Percentiles rank a stretch among this genome's conserved stretches.
phyloP scores from a whole-genome alignment of 2,329 filamentous ascomycete species.

The Thelonectria olida region DNA sequence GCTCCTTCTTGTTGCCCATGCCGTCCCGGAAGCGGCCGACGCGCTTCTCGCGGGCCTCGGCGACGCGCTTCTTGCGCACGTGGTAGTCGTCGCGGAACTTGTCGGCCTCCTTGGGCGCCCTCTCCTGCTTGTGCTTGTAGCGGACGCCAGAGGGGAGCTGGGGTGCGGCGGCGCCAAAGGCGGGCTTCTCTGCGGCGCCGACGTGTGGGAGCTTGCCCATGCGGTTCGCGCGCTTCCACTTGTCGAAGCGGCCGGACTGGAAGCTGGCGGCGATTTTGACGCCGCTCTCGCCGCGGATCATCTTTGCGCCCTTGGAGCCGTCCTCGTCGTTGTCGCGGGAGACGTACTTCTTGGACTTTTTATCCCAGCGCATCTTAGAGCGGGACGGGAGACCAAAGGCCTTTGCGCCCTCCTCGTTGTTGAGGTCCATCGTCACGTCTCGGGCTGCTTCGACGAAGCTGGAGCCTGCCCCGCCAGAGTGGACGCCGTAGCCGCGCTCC shows the following conservation, averaged over 20 bases:
- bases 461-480: slow-evolving; percentile 77
- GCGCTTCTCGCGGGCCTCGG: slow-evolving; percentile 86
- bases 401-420: slow-evolving; percentile 84
- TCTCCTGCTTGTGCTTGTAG: slow-evolving; percentile 88
- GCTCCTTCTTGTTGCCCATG: slow-evolving; percentile 77
- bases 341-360: slow-evolving; percentile 96
- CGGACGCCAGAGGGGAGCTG: slow-evolving; percentile 52
- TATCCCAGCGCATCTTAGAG: slow-evolving; percentile 91
- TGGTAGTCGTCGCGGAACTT: slow-evolving; percentile 92
- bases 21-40: slow-evolving; percentile 78
- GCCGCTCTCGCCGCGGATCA: slow-evolving; percentile 89
- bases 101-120: slow-evolving; percentile 92
- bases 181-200: slow-evolving; percentile 77
- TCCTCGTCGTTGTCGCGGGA: slow-evolving; percentile 92
- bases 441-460: slow-evolving; percentile 92
- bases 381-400: slow-evolving; percentile 81
- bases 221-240: slow-evolving; percentile 88
- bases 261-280: slow-evolving; percentile 96
- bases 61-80: slow-evolving; percentile 87
- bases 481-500: slow-evolving; percentile 92
- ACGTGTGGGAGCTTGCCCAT: slow-evolving; percentile 81
- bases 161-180: slow-evolving; percentile 21
- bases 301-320: slow-evolving; percentile 75
- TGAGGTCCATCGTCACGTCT: slow-evolving; percentile 89
- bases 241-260: slow-evolving; percentile 91